Base-by-base conservation (phyloP, 768 basidiomycete species). In the Nidularia pulvinata region DNA sequence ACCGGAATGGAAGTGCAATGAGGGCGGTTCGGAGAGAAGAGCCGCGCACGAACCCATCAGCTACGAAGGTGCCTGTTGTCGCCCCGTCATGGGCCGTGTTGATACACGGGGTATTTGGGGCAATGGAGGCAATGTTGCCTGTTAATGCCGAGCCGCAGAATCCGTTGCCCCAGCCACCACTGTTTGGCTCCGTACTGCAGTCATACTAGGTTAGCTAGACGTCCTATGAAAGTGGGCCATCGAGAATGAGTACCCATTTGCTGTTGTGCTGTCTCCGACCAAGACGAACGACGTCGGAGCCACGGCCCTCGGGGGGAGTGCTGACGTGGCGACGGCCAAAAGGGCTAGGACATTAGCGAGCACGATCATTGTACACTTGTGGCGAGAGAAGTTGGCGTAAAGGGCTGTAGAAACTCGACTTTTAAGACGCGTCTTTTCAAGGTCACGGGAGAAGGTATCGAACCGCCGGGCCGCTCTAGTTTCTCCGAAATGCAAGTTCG, bases 151-250 rank as follows among this genome's bases (percentile, higher is more conserved):
- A 70, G 6, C 71, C 73, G 57, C 75, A 77, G 43, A 77, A 65
- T 6, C 74, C 73, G 48, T 75, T 74, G 19, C 74, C 73, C 75
- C 74, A 74, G 4, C 74, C 73, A 25, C 72, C 73, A 52, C 68
- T 69, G 51, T 73, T 68, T 7, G 64, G 64, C n/a, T 61, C 64
- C 2, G 71, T 71, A 13, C 69, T 71, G 46, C 10, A 50, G 49
- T 25, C 25, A 30, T 46, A 42, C 33, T 42, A 42, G 11, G 37
- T 16, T 11, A 16, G 11, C 11, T 16, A 42, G 37, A 42, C 16
- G 37, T 42, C 16, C 37, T 11, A 16, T 25, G 25, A 4, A 4
- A 25, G 25, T 25, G 25, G 22, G 3, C n/a, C 7, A 32, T n/a
- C 7, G 36, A n/a, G 50, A 14, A 19, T 5, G 53, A 57, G 51